phyloP scores from a whole-genome alignment of 192 early-diverging fungal genomes.

The Backusella circina region DNA sequence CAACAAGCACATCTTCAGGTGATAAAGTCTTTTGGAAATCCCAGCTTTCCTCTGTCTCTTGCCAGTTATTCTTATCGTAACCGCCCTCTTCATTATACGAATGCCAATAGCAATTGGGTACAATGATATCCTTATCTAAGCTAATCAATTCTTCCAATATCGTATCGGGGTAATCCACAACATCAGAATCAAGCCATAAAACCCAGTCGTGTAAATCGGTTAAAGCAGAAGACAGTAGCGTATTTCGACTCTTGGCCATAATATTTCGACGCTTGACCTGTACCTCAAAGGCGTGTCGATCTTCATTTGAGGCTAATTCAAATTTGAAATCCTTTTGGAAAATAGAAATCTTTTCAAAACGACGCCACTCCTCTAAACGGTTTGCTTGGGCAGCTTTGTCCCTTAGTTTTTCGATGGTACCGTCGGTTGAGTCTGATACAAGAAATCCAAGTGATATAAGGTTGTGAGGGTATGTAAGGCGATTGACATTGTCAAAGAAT shows the following conservation, averaged over 20 bases:
- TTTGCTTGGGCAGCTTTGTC: constrained; percentile 9
- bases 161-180: constrained; percentile 61
- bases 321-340: constrained; percentile 58
- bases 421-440: constrained; percentile 58
- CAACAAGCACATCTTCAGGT: constrained; percentile 39
- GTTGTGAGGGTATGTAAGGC: constrained; percentile 55
- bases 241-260: constrained; percentile 63
- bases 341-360: constrained; percentile 55
- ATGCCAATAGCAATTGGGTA: constrained; percentile 50
- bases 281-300: constrained; percentile 56
- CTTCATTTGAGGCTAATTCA: constrained; percentile 39
- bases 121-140: constrained; percentile 64
- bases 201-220: constrained; percentile 62
- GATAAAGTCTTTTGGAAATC: constrained; percentile 36
- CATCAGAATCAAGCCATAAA: constrained; percentile 71
- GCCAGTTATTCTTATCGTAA: constrained; percentile 71
- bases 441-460: constrained; percentile 67
- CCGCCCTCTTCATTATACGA: constrained; percentile 44
- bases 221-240: constrained; percentile 54
- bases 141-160: constrained; percentile 58
- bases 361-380: constrained; percentile 35
- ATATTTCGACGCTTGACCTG: constrained; percentile 55
- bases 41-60: constrained; percentile 56
- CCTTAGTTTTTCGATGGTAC: constrained; percentile 49
- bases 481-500: constrained; percentile 58